These are phyloP conservation scores for Globisporangium yorkense DNA, from an alignment of 352 stramenopile species.

Conservation along the genomic window DNA sequence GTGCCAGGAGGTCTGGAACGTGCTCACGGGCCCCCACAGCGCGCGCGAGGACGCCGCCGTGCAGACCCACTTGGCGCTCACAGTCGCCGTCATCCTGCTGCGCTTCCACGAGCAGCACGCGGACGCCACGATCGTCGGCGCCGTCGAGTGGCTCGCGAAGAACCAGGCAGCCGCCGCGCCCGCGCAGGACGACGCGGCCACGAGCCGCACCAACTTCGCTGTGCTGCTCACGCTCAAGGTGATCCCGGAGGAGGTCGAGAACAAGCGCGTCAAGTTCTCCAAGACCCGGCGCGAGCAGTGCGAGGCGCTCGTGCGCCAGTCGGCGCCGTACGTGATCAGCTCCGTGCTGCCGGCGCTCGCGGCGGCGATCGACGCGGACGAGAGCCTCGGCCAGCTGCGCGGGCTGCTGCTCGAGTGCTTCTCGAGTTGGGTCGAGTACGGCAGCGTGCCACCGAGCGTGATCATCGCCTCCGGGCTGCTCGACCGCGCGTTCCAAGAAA, in stretches of 20 bases:
- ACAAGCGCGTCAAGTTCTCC: constrained; percentile 73
- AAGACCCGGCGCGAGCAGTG: constrained; percentile 60
- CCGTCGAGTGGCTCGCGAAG: constrained; percentile 70
- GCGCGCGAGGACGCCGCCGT: constrained; percentile 48
- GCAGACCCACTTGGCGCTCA: constrained; percentile 66
- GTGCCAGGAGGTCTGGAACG: constrained; percentile 72
- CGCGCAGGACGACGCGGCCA: constrained; percentile 27
- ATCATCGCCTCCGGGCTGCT: constrained; percentile 61
- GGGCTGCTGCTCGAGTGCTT: constrained; percentile 58
- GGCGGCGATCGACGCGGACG: constrained; percentile 42
- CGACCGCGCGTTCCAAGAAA: constrained; percentile 55
- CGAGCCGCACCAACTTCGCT: constrained; percentile 62
- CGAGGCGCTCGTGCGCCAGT: constrained; percentile 63
- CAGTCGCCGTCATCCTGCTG: constrained; percentile 71
- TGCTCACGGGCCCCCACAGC: constrained; percentile 56
- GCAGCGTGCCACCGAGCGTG: constrained; percentile 38
- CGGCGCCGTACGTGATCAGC: constrained; percentile 50
- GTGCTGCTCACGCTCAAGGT: constrained; percentile 71
- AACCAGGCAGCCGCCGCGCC: constrained; percentile 49
- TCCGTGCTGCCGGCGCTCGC: constrained; percentile 54
- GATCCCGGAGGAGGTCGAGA: constrained; percentile 73
- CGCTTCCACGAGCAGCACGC: constrained; percentile 65
- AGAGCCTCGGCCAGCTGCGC: constrained; percentile 36
- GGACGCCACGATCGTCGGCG: constrained; percentile 41
- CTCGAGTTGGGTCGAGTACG: constrained; percentile 72